phyloP scores from a whole-genome alignment of 352 stramenopile species.

The Phytophthora hibernalis region DNA sequence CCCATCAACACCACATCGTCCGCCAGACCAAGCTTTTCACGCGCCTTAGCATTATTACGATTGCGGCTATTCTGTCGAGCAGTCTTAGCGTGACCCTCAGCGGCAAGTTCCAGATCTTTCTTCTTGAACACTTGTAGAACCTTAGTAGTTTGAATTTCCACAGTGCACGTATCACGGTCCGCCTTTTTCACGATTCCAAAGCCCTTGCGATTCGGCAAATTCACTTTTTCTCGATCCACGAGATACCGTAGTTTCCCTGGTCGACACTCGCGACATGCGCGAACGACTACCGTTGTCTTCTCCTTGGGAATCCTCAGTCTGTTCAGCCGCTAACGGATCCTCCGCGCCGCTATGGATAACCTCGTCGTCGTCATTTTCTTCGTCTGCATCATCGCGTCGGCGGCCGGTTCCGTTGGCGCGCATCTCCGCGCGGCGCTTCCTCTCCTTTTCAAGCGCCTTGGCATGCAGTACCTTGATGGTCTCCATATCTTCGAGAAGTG shows the following conservation, averaged over 20 bases:
- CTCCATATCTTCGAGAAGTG: slow-evolving; percentile 83
- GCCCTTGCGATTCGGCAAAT: slow-evolving; percentile 76
- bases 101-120: slow-evolving; percentile 83
- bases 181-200: slow-evolving; percentile 84
- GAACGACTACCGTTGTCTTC: slow-evolving; percentile 80
- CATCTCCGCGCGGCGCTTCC: slow-evolving; percentile 52
- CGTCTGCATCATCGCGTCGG: slow-evolving; percentile 47
- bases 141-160: slow-evolving; percentile 77
- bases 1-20: slow-evolving; percentile 86
- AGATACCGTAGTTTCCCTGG: slow-evolving; percentile 87
- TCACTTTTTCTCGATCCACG: slow-evolving; percentile 89
- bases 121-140: slow-evolving; percentile 88
- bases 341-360: slow-evolving; percentile 58
- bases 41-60: slow-evolving; percentile 76
- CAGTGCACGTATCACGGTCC: slow-evolving; percentile 86
- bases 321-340: slow-evolving; percentile 54
- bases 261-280: slow-evolving; percentile 73
- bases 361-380: slow-evolving; percentile 67
- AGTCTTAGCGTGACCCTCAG: slow-evolving; percentile 62
- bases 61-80: slow-evolving; percentile 63
- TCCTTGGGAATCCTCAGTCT: slow-evolving; percentile 82
- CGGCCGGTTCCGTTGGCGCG: slow-evolving; percentile 33
- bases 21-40: slow-evolving; percentile 72
- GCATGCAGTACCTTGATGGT: slow-evolving; percentile 81
- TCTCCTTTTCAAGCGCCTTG: slow-evolving; percentile 68